These are phyloP conservation scores for Rubia peregrina DNA, from an alignment of 305 asterid species.

Conservation along the genomic window DNA sequence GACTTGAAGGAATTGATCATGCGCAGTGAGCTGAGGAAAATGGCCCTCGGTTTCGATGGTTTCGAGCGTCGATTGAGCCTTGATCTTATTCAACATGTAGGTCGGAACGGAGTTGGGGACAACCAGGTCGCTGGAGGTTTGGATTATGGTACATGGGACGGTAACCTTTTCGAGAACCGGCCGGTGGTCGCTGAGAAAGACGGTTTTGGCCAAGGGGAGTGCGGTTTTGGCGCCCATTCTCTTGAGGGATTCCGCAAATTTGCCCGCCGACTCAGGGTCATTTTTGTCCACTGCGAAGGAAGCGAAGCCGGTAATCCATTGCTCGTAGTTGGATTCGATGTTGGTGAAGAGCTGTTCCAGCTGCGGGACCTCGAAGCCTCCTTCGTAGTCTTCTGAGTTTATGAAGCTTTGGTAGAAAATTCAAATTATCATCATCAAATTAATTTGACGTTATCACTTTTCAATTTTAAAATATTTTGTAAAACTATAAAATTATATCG, in stretches of 20 bases:
- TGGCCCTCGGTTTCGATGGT: constrained; percentile 52
- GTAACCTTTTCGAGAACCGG: constrained; percentile 42
- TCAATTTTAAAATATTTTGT: too few species aligned
- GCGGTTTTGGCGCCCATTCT: constrained; percentile 54
- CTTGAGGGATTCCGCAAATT: constrained; percentile 33
- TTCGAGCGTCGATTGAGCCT: constrained; percentile 33
- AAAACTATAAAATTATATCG: too few species aligned
- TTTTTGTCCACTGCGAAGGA: constrained; percentile 39
- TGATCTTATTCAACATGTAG: constrained; percentile 49
- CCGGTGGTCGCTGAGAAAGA: constrained; percentile 53
- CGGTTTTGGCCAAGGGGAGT: constrained; percentile 51
- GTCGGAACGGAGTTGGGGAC: constrained; percentile 55
- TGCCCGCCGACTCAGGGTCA: constrained; percentile 44
- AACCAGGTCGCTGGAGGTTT: constrained; percentile 40
- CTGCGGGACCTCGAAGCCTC: constrained; percentile 49
- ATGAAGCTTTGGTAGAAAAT: constrained; percentile 22
- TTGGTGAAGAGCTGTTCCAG: constrained; percentile 47
- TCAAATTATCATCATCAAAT: too few species aligned
- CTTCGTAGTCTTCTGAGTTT: constrained; percentile 59
- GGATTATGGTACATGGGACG: constrained; percentile 52
- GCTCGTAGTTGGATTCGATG: constrained; percentile 47
- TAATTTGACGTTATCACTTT: too few species aligned
- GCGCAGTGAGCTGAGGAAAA: constrained; percentile 80
- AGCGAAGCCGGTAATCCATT: constrained; percentile 54
- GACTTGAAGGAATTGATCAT: constrained; percentile 39